phyloP scores from a whole-genome alignment of 2,329 filamentous ascomycete genomes.

The Cryphonectria japonica region DNA sequence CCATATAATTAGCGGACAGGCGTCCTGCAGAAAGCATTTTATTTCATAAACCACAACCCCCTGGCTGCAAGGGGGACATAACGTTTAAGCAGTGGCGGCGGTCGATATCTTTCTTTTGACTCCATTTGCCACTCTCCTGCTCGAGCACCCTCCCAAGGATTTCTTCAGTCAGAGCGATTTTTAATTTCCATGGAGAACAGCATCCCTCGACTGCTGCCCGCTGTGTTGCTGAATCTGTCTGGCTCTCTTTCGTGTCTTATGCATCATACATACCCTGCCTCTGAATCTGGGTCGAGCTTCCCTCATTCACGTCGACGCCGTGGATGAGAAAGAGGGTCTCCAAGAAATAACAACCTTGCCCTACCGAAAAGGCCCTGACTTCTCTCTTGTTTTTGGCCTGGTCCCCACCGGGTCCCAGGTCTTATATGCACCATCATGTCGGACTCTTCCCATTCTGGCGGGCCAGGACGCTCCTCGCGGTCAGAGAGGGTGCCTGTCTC shows the following conservation, averaged over 20 bases:
- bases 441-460: conserved; percentile 39
- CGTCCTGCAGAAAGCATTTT: not conserved
- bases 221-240: not conserved
- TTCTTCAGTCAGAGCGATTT: not conserved
- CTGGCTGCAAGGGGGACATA: not conserved
- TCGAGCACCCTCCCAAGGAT: not conserved
- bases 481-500: conserved; percentile 46
- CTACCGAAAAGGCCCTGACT: not conserved
- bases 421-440: conserved; percentile 34
- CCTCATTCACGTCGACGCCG: not conserved
- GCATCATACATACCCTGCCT: not conserved
- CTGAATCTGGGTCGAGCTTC: not conserved
- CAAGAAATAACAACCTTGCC: not conserved
- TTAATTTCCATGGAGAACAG: not conserved
- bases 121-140: not conserved
- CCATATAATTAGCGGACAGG: conserved; percentile 4
- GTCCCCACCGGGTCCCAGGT: conserved; percentile 4
- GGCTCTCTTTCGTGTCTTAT: not conserved
- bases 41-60: not conserved
- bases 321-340: not conserved
- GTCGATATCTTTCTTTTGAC: conserved; percentile 9
- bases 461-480: conserved; percentile 35
- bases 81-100: not conserved
- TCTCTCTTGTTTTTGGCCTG: not conserved
- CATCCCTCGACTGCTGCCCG: conserved; percentile 6